Percentiles rank a stretch among this genome's conserved stretches.
Conservation (phyloP, 1,284 basidiomycete species). For the Sphaerobolus stellatus region DNA sequence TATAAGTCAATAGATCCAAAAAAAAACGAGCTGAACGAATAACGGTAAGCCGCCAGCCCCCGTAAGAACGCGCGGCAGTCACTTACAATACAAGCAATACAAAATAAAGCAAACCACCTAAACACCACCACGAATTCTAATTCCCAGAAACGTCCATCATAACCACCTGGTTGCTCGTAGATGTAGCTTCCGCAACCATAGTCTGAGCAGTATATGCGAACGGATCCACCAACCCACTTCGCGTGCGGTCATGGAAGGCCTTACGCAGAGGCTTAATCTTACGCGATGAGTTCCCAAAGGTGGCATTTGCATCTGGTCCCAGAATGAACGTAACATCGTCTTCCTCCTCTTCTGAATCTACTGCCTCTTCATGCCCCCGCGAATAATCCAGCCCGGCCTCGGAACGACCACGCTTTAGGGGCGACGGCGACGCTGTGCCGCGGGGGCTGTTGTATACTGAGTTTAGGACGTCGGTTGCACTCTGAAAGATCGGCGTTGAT, state of each 20-base stretch:
- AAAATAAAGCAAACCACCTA: background rate
- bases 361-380: background rate
- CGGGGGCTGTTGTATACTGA: conserved; percentile 6
- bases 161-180: background rate
- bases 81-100: too few relatives aligned
- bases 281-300: background rate
- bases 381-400: background rate
- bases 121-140: background rate
- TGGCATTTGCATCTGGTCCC: conserved; percentile 1
- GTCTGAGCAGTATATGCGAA: background rate
- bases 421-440: background rate
- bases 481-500: conserved; percentile 1
- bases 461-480: conserved; percentile 3
- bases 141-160: conserved; percentile 1
- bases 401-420: background rate
- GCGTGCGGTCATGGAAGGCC: background rate
- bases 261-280: conserved; percentile 10
- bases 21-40: too few relatives aligned
- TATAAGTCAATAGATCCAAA: too few relatives aligned
- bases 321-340: conserved; percentile 1
- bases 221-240: background rate
- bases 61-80: too few relatives aligned
- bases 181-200: background rate
- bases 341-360: background rate
- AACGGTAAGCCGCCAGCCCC: too few relatives aligned